phyloP scores from a whole-genome alignment of 2,329 filamentous ascomycete species.

The Nemania diffusa region DNA sequence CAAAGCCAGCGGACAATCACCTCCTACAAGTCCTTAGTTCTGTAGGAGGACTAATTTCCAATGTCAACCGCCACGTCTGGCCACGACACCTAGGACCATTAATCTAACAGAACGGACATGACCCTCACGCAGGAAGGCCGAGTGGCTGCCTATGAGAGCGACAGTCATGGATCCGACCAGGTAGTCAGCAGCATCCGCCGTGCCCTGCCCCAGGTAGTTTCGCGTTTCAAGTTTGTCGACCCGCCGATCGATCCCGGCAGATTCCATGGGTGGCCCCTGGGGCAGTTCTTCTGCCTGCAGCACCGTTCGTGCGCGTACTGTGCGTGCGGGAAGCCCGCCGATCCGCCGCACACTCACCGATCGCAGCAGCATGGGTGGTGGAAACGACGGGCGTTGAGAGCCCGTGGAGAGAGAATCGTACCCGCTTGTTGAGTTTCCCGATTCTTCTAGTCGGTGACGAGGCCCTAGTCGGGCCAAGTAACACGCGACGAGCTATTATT shows the following conservation, averaged over 20 bases:
- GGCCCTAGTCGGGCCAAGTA: not conserved
- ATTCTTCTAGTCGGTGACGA: not conserved
- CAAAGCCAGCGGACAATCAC: no score
- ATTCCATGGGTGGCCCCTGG: not conserved
- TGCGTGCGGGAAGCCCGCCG: not conserved
- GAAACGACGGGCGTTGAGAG: not conserved
- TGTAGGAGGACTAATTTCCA: no score
- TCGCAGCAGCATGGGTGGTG: not conserved
- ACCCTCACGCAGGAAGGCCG: no score
- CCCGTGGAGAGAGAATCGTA: not conserved
- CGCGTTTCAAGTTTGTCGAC: conserved; percentile 6
- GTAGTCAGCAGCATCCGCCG: not conserved
- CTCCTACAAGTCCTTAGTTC: no score
- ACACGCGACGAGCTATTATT: not conserved
- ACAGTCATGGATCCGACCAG: not conserved
- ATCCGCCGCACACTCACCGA: not conserved
- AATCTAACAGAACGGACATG: no score
- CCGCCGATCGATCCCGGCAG: not conserved
- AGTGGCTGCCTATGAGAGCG: no score
- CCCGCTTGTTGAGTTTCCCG: not conserved
- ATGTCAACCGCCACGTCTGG: no score
- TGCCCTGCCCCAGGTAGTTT: not conserved
- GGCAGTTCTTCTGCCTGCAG: not conserved
- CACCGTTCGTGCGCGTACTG: not conserved
- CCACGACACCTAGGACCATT: no score